Conservation (phyloP, 2,329 filamentous ascomycete genomes). For the Fusarium albosuccineum region DNA sequence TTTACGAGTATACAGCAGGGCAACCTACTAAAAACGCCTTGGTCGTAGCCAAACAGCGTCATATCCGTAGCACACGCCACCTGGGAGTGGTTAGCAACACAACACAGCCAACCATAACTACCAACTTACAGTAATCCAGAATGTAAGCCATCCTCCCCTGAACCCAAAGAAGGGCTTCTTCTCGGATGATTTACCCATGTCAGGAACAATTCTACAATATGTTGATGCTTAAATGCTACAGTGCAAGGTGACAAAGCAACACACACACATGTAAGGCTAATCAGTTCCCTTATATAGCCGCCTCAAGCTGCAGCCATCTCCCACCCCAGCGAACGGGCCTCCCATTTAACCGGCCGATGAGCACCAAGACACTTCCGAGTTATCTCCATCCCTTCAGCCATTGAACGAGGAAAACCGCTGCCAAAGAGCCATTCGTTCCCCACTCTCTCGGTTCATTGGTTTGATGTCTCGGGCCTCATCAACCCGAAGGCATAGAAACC, state of each 20-base stretch:
- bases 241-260: background rate
- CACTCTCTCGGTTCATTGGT: background rate
- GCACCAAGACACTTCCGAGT: background rate
- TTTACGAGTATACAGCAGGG: rapidly evolving
- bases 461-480: background rate
- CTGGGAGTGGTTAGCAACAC: background rate
- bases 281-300: constrained; percentile 10
- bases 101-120: background rate
- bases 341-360: constrained; percentile 19
- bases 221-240: no score
- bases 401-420: background rate
- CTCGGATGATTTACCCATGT: background rate
- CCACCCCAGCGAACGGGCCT: background rate
- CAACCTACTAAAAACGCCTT: constrained; percentile 22
- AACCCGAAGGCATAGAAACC: background rate
- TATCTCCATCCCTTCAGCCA: constrained; percentile 1
- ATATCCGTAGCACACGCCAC: constrained; percentile 31
- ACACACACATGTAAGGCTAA: background rate
- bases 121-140: constrained; percentile 27
- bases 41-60: constrained; percentile 25
- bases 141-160: constrained; percentile 32
- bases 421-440: constrained; percentile 9
- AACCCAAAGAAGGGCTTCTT: constrained; percentile 23
- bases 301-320: background rate
- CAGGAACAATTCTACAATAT: background rate